These are phyloP conservation scores for Tetracladium maxilliforme DNA, from an alignment of 2,329 filamentous ascomycete species.

Conservation along the genomic window DNA sequence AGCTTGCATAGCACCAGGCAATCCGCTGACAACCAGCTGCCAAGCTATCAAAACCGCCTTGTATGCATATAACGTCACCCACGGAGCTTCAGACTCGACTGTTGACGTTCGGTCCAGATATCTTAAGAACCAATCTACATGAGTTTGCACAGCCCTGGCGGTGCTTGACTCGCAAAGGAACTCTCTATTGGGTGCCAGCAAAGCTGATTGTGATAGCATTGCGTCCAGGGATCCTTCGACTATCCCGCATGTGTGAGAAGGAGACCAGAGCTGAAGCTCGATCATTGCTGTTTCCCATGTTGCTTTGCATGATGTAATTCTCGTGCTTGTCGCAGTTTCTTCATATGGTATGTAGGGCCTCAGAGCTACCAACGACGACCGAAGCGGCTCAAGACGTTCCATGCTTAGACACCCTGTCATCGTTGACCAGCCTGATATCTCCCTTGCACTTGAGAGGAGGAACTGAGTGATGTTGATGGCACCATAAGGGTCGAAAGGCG, in stretches of 20 bases:
- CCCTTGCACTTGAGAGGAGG: conserved; percentile 22
- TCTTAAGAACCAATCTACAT: conserved; percentile 21
- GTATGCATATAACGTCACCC: conserved; percentile 22
- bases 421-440: conserved; percentile 25
- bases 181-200: conserved; percentile 14
- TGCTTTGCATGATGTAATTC: conserved; percentile 13
- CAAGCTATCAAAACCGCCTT: conserved; percentile 24
- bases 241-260: conserved; percentile 21
- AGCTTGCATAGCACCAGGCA: conserved; percentile 16
- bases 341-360: conserved; percentile 12
- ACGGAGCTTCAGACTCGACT: conserved; percentile 18
- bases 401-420: conserved; percentile 24
- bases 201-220: conserved; percentile 15
- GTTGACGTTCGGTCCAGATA: conserved; percentile 15
- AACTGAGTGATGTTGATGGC: conserved; percentile 25
- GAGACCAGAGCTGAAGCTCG: conserved; percentile 24
- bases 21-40: conserved; percentile 16
- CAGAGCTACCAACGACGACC: conserved; percentile 18
- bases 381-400: conserved; percentile 19
- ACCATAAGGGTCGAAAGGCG: conserved; percentile 22
- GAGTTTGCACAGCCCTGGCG: conserved; percentile 16
- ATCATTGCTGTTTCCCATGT: conserved; percentile 26
- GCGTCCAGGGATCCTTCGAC: conserved; percentile 20
- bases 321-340: conserved; percentile 2
- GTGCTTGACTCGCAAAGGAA: conserved; percentile 16